These are phyloP conservation scores for Trypanosoma boissoni DNA, from an alignment of 208 protist species.

Conservation along the genomic window DNA sequence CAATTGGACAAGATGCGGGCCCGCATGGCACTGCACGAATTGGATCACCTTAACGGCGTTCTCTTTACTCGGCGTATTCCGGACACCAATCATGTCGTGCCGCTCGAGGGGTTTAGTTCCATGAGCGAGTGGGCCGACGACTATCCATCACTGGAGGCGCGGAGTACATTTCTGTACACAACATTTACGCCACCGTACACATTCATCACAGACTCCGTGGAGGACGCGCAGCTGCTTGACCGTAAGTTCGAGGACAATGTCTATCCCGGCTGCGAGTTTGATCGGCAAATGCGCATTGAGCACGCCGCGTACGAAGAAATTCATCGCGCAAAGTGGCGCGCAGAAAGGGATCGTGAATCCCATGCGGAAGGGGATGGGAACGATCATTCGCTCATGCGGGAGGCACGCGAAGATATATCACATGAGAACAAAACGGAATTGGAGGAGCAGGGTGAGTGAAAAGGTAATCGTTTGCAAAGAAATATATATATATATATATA, in stretches of 20 bases:
- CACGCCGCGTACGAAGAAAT: conserved; percentile 49
- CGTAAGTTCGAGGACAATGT: conserved; percentile 89
- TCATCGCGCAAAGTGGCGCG: conserved; percentile 49
- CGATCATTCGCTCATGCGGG: conserved; percentile 9
- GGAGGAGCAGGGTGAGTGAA: neutral
- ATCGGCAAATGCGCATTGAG: conserved; percentile 75
- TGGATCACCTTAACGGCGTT: conserved; percentile 81
- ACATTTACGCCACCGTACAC: conserved; percentile 79
- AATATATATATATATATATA: neutral
- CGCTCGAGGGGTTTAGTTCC: conserved; percentile 76
- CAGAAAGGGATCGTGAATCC: conserved; percentile 19
- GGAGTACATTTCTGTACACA: conserved; percentile 89
- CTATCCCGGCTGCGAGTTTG: conserved; percentile 79
- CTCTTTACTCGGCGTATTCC: conserved; percentile 85
- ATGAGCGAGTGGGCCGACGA: conserved; percentile 91
- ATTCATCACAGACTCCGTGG: conserved; percentile 58
- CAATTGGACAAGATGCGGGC: conserved; percentile 63
- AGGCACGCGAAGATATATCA: conserved; percentile 4
- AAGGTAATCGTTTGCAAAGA: conserved; percentile 7
- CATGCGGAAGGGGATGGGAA: conserved; percentile 5
- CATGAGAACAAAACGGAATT: conserved; percentile 19
- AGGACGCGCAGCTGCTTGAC: conserved; percentile 77
- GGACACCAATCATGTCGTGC: conserved; percentile 85
- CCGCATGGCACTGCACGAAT: conserved; percentile 83
- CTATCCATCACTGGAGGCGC: conserved; percentile 87